phyloP scores from a whole-genome alignment of 192 early-diverging fungal species.

The Coemansia sp. region DNA sequence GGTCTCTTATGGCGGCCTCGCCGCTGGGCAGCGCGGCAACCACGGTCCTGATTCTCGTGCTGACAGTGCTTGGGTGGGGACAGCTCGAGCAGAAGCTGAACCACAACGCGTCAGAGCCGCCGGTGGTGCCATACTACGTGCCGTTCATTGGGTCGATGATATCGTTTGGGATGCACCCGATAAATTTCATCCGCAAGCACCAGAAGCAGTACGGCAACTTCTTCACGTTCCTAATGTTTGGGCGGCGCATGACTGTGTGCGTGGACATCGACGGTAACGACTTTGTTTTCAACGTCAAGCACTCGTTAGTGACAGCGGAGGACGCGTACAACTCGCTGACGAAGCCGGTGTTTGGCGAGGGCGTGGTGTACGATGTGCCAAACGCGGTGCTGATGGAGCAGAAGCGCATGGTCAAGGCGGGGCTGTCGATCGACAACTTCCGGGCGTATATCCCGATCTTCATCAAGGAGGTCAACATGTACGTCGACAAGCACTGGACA shows the following conservation, averaged over 20 bases:
- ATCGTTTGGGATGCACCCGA: constrained; percentile 83
- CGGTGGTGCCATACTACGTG: constrained; percentile 71
- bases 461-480: constrained; percentile 74
- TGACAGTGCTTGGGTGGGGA: constrained; percentile 46
- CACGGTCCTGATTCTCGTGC: constrained; percentile 27
- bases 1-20: constrained; percentile 36
- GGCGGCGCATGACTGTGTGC: constrained; percentile 84
- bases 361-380: constrained; percentile 94
- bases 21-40: constrained; percentile 24
- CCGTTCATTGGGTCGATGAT: constrained; percentile 89
- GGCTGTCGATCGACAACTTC: constrained; percentile 84
- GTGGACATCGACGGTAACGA: constrained; percentile 91
- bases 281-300: constrained; percentile 93
- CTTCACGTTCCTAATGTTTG: constrained; percentile 93
- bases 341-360: constrained; percentile 90
- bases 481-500: constrained; percentile 68
- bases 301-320: constrained; percentile 83
- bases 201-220: constrained; percentile 83
- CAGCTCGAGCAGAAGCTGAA: constrained; percentile 45
- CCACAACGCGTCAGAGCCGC: constrained; percentile 61
- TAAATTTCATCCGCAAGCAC: constrained; percentile 82
- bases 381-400: constrained; percentile 96
- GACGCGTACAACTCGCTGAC: constrained; percentile 92
- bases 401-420: constrained; percentile 97
- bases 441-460: constrained; percentile 85